Conservation (phyloP, 2,329 filamentous ascomycete genomes). For the Cercospora zeina region DNA sequence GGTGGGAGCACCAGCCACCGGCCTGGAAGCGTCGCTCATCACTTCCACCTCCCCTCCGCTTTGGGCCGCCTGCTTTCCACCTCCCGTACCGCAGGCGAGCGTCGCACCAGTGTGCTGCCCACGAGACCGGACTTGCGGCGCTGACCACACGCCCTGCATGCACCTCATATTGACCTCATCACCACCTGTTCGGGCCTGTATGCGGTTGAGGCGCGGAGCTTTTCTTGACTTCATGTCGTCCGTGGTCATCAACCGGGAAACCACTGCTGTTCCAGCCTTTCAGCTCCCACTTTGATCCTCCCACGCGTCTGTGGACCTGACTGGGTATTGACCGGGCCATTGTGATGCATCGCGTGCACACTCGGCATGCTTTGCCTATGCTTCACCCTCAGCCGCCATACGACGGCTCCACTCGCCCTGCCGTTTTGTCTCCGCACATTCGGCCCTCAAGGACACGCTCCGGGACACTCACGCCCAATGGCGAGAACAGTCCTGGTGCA, state of each 20-base stretch:
- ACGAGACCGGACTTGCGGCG: slow-evolving; percentile 25
- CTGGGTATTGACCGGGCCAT: not conserved
- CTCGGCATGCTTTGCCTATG: not conserved
- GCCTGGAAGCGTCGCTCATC: not conserved
- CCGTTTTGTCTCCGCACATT: not conserved
- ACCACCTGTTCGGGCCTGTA: slow-evolving; percentile 5
- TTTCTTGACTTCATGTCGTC: slow-evolving; percentile 26
- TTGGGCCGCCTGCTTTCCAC: slow-evolving; percentile 16
- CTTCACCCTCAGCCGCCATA: not conserved
- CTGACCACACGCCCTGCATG: slow-evolving; percentile 8
- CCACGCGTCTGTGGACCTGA: too few species aligned
- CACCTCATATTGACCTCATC: slow-evolving; percentile 19
- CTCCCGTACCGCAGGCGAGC: not conserved
- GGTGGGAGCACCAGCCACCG: slow-evolving; percentile 3
- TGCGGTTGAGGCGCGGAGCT: slow-evolving; percentile 26
- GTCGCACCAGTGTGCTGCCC: slow-evolving; percentile 19
- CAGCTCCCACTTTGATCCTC: not conserved
- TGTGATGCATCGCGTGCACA: not conserved
- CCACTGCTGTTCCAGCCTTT: not conserved
- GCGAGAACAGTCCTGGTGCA: not conserved
- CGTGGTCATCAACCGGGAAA: slow-evolving; percentile 6
- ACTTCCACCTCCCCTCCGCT: not conserved
- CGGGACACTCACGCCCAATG: too few species aligned
- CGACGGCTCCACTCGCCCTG: not conserved
- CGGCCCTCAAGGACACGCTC: not conserved